Base-by-base conservation (phyloP, 208 protist genomes). In the Acanthamoeba quina region DNA sequence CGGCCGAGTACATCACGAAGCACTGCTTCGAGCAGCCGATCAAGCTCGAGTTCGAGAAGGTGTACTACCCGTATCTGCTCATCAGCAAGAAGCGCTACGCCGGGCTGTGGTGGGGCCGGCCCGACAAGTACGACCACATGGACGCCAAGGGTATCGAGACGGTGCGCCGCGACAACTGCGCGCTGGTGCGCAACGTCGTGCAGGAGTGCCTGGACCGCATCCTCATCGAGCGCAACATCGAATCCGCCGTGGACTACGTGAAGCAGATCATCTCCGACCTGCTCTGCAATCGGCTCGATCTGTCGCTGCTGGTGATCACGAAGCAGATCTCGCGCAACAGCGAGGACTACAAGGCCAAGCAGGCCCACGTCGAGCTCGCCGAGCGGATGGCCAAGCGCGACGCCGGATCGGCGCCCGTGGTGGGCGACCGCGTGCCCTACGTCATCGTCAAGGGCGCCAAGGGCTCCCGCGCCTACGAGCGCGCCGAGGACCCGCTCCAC, bases 71-170 rank as follows among this genome's bases (percentile, higher is more conserved):
- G n/a, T 99, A 99, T 94, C 96, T 99, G 83, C 97, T 99, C 19
- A 99, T 99, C 92, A 99, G 98, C 78, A 99, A 99, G 97, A 99
- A 99, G 98, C 97, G 99, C 29, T 99, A 99, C 96, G 99, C 99
- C 6, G 99, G 99, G 10, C 98, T 99, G 70, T 98, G 98, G 85
- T 99, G 99, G 99, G 99, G 98, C 56, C 98, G 97, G 24, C 96
- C 98, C 26, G 95, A 98, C 21, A 99, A 99, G 92, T 97, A 97
- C 21, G 97, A 99, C 78, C 98, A 99, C 62, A 99, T 99, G 95
- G 98, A 99, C 94, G 97, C 98, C 76, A 99, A 99, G 95, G 99
- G 99, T 86, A 99, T 99, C 93, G 99, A 99, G 93, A 96, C 96
- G 31, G 99, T 99, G 62, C 98, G 99, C 37, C 97, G 99, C 70